Evolutionary conservation across 2,329 filamentous ascomycete genomes (phyloP), one percentile per base, ranked within the genome.

Genomic region (Scedosporium dehoogii): DNA sequence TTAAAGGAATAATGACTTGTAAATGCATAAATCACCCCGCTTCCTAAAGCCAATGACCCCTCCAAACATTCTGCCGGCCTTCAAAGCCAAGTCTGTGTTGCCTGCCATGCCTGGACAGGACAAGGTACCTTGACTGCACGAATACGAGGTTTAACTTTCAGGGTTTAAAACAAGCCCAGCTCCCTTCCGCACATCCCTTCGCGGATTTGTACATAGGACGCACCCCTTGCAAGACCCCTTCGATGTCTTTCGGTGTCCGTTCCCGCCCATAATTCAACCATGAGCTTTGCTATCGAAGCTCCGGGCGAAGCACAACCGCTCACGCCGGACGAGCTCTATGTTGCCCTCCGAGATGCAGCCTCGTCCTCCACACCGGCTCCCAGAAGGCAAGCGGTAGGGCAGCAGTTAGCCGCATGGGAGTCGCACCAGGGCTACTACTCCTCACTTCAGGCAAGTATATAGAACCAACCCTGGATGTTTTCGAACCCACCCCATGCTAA

Each of bases 231-330:
- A n/a, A 55, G 51, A 27, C 51, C 51, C 16, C 7, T 27, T 16
- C 51, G 12, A 55, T 55, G 51, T 55, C 23, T 14, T 55, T 55
- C 18, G 18, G 51, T 25, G 51, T 55, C 23, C 16, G 10, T 14
- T 16, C 21, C 23, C 6, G 23, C 10, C 51, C 23, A 55, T 23
- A 55, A 55, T 55, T 48, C 23, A 53, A 72, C 64, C 70, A 91
- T 91, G 88, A 84, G 80, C 72, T 87, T 87, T 73, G 75, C 83
- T 64, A 85, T 96, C 71, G 91, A 96, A 77, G 86, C 91, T 64
- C 83, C 90, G 6, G 92, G 89, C 66, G 91, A 94, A 76, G 88
- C 91, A 55, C 91, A 81, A 67, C 89, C 89, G 62, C 78, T 92
- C 65, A 85, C 74, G 64, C 74, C 82, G 63, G 78, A 82, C 63